Percentiles rank a stretch among this genome's conserved stretches.
These are phyloP conservation scores for Metschnikowia baotianmanensis DNA, from an alignment of 805 yeast species.

Conservation along the genomic window DNA sequence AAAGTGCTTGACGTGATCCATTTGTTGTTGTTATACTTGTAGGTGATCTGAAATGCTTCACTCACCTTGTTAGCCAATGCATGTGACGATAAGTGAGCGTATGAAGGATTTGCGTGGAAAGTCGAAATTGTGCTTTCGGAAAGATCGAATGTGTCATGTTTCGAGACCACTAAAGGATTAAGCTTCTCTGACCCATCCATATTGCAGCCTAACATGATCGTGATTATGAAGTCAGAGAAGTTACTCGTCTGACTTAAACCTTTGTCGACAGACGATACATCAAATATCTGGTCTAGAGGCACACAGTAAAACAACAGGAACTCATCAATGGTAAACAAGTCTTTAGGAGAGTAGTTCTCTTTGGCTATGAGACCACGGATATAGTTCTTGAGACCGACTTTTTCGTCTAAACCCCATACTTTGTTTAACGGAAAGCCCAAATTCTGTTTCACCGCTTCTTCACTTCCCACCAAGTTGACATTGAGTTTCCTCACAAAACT, in stretches of 20 bases:
- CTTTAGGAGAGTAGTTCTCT: conserved; percentile 45
- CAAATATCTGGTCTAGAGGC: conserved; percentile 58
- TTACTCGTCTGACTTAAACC: conserved; percentile 38
- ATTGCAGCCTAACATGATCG: conserved; percentile 62
- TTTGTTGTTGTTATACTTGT: conserved; percentile 58
- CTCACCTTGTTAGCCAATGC: conserved; percentile 42
- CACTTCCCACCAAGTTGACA: conserved; percentile 47
- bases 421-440: conserved; percentile 38
- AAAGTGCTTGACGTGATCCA: conserved; percentile 64
- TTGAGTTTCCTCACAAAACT: conserved; percentile 48
- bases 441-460: conserved; percentile 37
- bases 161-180: conserved; percentile 60
- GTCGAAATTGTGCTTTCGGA: conserved; percentile 26
- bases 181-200: conserved; percentile 62
- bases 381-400: conserved; percentile 45
- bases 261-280: conserved; percentile 42
- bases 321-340: conserved; percentile 60
- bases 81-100: conserved; percentile 13
- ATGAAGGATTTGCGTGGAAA: conserved; percentile 15
- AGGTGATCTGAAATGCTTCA: conserved; percentile 49
- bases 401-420: conserved; percentile 62
- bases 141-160: conserved; percentile 46
- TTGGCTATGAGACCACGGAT: conserved; percentile 30
- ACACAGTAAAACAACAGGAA: conserved; percentile 56
- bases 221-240: conserved; percentile 42